phyloP scores from a whole-genome alignment of 2,329 filamentous ascomycete species.

The Pezicula neosporulosa region DNA sequence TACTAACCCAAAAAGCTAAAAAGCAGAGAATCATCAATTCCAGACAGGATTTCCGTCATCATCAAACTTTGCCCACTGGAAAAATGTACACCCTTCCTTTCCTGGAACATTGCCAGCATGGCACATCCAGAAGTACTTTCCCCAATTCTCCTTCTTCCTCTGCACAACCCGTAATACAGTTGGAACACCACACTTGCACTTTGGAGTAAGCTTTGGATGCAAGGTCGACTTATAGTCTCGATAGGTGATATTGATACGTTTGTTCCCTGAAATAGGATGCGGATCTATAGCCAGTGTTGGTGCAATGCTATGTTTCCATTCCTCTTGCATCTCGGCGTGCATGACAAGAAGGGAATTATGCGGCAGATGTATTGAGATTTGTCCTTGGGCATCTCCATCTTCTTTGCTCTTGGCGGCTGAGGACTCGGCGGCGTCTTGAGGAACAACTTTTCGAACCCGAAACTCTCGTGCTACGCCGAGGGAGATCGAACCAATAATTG shows the following conservation, averaged over 20 bases:
- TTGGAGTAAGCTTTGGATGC: conserved; percentile 74
- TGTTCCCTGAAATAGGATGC: conserved; percentile 76
- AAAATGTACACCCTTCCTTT: conserved; percentile 69
- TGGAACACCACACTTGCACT: conserved; percentile 71
- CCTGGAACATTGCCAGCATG: conserved; percentile 70
- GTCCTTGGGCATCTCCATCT: conserved; percentile 67
- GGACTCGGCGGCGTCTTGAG: conserved; percentile 42
- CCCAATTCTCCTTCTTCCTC: conserved; percentile 70
- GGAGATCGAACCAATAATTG: conserved; percentile 86
- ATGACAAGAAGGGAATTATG: conserved; percentile 93
- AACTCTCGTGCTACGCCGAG: conserved; percentile 93
- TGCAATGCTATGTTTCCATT: conserved; percentile 87
- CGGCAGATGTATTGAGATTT: conserved; percentile 88
- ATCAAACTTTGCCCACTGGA: conserved; percentile 84
- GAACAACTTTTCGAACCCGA: conserved; percentile 73
- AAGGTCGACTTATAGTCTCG: conserved; percentile 76
- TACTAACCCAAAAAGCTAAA: too few species aligned
- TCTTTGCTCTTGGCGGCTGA: conserved; percentile 25
- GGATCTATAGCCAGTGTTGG: conserved; percentile 75
- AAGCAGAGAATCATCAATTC: conserved; percentile 22
- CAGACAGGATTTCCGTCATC: conserved; percentile 79
- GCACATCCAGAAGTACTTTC: conserved; percentile 93
- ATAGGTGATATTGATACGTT: conserved; percentile 91
- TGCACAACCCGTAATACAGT: conserved; percentile 74
- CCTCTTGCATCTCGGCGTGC: conserved; percentile 97